Percentiles rank a stretch among this genome's conserved stretches.
Conservation (phyloP, 1,284 basidiomycete species). For the Bjerkandera adusta region DNA sequence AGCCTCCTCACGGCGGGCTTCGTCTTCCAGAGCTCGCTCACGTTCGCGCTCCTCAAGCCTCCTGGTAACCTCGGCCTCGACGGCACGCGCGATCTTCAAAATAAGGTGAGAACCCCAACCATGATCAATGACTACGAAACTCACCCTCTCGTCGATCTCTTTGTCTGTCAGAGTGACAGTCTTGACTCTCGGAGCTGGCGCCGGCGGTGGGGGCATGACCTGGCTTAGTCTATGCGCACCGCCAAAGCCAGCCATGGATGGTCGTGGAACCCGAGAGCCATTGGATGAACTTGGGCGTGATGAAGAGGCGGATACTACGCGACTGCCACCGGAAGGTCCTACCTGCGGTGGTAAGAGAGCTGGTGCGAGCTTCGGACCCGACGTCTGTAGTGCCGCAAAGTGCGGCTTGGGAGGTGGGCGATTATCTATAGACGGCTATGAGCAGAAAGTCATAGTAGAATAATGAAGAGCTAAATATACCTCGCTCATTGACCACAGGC, state of each 20-base stretch:
- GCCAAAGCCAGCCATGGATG: conserved; percentile 20
- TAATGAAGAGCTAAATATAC: conserved; percentile 30
- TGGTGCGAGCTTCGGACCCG: conserved; percentile 45
- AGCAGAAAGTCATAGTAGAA: neutral
- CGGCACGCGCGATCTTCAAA: conserved; percentile 62
- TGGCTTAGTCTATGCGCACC: conserved; percentile 7
- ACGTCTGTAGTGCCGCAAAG: conserved; percentile 56
- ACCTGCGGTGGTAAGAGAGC: conserved; percentile 29
- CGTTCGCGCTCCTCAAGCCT: conserved; percentile 59
- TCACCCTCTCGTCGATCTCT: conserved; percentile 68
- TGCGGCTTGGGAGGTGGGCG: conserved; percentile 53
- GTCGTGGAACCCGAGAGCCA: conserved; percentile 33
- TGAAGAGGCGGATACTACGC: conserved; percentile 15
- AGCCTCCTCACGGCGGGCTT: conserved; percentile 26
- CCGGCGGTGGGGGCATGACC: conserved; percentile 15
- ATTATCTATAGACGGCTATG: conserved; percentile 39
- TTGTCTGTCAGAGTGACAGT: conserved; percentile 48
- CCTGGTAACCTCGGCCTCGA: conserved; percentile 69
- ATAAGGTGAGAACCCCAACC: conserved; percentile 10
- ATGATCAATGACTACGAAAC: conserved; percentile 20
- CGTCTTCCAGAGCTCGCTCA: conserved; percentile 31
- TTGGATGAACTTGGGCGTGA: conserved; percentile 12
- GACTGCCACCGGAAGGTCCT: conserved; percentile 18
- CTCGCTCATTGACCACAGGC: conserved; percentile 70
- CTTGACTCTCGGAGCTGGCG: conserved; percentile 11